Base-by-base conservation (phyloP, 2,329 filamentous ascomycete genomes). In the Xylariaceae sp. region DNA sequence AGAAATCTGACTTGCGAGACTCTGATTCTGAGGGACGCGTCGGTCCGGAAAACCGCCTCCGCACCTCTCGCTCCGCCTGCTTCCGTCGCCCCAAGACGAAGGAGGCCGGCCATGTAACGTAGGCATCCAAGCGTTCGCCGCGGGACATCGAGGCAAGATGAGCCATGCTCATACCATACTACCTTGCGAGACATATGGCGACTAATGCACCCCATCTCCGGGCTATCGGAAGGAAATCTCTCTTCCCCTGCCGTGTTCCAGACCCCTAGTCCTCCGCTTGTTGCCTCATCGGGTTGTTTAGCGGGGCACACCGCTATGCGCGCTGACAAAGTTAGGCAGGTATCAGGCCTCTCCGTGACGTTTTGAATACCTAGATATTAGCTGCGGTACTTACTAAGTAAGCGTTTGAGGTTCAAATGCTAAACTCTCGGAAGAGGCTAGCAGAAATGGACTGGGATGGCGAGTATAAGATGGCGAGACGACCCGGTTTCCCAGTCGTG, bases 231-330 rank as follows among this genome's bases (percentile, higher is more conserved):
- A 56, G 51, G 54, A 19, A 53, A 59, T 34, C 58, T 55, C 54
- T 51, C 45, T 47, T 32, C 56, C 51, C 54, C 35, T 57, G 19
- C 60, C 58, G 59, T 62, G 53, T 54, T 54, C 59, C 64, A 56
- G 62, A 65, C 62, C 59, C 54, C 59, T 64, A 56, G 62, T 65
- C 62, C 59, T 69, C 62, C 64, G 66, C 58, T 47, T 43, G 53
- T 65, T 65, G 31, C 64, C 61, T 58, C 57, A 65, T 67, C 52
- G 47, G 60, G 63, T 41, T 58, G 55, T 62, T 56, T 51, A 51
- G 56, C 51, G 47, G 50, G 35, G 42, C 50, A 35, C 42, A 49
- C 48, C 51, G 52, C 55, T 53, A 52, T 50, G 43, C 54, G 51
- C 41, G 40, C 26, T 41, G 43, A 47, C 52, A 42, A 34, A 43